phyloP scores from a whole-genome alignment of 2,329 filamentous ascomycete species.

The Microdochium bolleyi region DNA sequence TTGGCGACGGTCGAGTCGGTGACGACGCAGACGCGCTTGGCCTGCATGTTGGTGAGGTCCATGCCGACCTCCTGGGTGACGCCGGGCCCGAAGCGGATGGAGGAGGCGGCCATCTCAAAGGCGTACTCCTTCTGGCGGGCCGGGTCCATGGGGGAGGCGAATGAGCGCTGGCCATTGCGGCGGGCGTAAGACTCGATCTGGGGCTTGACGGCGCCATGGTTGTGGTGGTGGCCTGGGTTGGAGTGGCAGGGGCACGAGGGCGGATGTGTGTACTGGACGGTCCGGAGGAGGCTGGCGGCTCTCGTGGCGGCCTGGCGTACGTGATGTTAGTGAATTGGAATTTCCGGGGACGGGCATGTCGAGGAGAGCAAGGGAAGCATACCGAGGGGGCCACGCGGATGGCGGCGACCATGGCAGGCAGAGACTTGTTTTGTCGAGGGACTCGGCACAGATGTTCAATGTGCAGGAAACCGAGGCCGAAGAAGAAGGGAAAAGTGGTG shows the following conservation, averaged over 20 bases:
- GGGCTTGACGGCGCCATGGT: slow-evolving; percentile 50
- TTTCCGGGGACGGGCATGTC: background rate
- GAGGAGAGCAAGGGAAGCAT: background rate
- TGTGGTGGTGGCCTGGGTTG: slow-evolving; percentile 74
- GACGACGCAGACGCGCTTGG: slow-evolving; percentile 82
- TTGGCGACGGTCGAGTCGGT: slow-evolving; percentile 78
- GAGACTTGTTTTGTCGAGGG: too few relatives aligned
- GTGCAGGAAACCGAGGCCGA: background rate
- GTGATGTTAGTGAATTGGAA: background rate
- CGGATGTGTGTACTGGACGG: slow-evolving; percentile 86
- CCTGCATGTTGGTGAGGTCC: slow-evolving; percentile 89
- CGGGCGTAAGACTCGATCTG: slow-evolving; percentile 30
- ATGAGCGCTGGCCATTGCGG: slow-evolving; percentile 36
- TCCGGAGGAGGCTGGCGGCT: slow-evolving; percentile 68
- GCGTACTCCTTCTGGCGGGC: slow-evolving; percentile 86
- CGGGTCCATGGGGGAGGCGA: slow-evolving; percentile 69
- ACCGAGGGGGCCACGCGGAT: background rate
- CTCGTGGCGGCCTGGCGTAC: slow-evolving; percentile 42
- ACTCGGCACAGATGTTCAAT: background rate
- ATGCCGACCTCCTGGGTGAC: slow-evolving; percentile 95
- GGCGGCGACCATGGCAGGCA: background rate
- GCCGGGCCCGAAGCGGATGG: slow-evolving; percentile 88
- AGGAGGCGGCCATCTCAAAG: slow-evolving; percentile 96
- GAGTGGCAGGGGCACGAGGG: slow-evolving; percentile 88
- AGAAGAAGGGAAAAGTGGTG: too few relatives aligned